Evolutionary conservation across 768 basidiomycete species (phyloP).

Genomic region (Floccularia luteovirens): DNA sequence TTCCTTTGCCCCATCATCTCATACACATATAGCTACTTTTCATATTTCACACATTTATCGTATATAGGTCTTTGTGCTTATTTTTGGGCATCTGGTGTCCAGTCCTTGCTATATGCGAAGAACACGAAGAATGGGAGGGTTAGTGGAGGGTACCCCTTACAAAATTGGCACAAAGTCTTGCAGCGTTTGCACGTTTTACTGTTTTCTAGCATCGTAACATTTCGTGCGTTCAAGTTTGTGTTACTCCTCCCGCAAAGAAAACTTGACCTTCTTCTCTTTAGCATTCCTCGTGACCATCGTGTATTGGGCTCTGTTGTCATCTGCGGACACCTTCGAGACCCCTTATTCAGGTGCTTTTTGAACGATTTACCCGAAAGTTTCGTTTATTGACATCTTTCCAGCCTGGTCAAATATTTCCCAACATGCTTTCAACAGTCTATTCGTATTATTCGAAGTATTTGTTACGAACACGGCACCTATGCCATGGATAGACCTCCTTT

Average conservation of each 20-base stretch:
- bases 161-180: slow-evolving; percentile 46
- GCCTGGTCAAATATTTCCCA: slow-evolving; percentile 53
- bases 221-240: slow-evolving; percentile 35
- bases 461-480: slow-evolving; percentile 40
- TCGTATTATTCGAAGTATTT: slow-evolving; percentile 50
- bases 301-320: slow-evolving; percentile 51
- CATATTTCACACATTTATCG: slow-evolving; percentile 59
- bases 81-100: slow-evolving; percentile 51
- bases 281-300: slow-evolving; percentile 61
- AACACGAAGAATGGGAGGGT: slow-evolving; percentile 14
- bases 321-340: slow-evolving; percentile 31
- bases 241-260: no score
- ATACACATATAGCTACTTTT: slow-evolving; percentile 38
- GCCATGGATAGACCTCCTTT: slow-evolving; percentile 42
- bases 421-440: slow-evolving; percentile 50
- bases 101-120: slow-evolving; percentile 33
- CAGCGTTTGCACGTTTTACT: slow-evolving; percentile 51
- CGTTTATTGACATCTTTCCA: slow-evolving; percentile 11
- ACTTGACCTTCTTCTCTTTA: slow-evolving; percentile 14
- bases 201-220: slow-evolving; percentile 40
- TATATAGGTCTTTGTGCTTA: slow-evolving; percentile 59
- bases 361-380: not conserved
- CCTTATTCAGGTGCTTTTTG: slow-evolving; percentile 26
- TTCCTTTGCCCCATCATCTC: no score
- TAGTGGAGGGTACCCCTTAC: slow-evolving; percentile 37